phyloP scores from a whole-genome alignment of 2,329 filamentous ascomycete genomes.

The Ophiostoma populinum region DNA sequence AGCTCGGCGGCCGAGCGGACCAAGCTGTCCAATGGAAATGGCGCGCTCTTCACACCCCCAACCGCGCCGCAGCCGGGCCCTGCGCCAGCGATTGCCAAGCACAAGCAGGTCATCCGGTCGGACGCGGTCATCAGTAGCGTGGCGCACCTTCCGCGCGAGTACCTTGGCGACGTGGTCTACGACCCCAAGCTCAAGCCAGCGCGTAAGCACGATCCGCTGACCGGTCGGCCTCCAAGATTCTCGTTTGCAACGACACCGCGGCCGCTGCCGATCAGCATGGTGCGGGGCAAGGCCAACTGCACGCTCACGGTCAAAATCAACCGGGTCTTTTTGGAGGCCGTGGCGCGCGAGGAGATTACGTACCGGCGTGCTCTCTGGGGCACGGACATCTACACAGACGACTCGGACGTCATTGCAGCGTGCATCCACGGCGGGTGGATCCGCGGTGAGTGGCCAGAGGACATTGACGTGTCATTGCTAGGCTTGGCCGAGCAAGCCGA shows the following conservation, averaged over 20 bases:
- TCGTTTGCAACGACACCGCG: conserved; percentile 37
- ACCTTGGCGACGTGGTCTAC: conserved; percentile 76
- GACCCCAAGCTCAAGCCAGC: conserved; percentile 44
- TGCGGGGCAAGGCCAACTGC: conserved; percentile 66
- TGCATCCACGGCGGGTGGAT: conserved; percentile 92
- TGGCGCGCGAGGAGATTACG: conserved; percentile 69
- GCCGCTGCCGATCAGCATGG: conserved; percentile 57
- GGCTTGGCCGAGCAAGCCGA: conserved; percentile 28
- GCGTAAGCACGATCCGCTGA: conserved; percentile 35
- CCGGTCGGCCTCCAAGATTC: conserved; percentile 19
- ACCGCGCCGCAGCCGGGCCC: background rate
- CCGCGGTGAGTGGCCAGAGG: conserved; percentile 68
- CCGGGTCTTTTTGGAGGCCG: conserved; percentile 52
- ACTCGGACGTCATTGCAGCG: conserved; percentile 82
- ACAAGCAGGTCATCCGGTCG: conserved; percentile 49
- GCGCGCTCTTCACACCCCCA: background rate
- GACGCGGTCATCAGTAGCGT: conserved; percentile 57
- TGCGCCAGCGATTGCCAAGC: conserved; percentile 21
- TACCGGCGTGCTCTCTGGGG: conserved; percentile 72
- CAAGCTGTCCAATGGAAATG: background rate
- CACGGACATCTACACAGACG: conserved; percentile 86
- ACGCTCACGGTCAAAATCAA: conserved; percentile 80
- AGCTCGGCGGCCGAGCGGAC: background rate
- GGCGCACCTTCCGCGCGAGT: conserved; percentile 51
- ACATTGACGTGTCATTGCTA: conserved; percentile 54